Evolutionary conservation across 1,284 basidiomycete genomes (phyloP).

Genomic region (Trichosporon ovoides): DNA sequence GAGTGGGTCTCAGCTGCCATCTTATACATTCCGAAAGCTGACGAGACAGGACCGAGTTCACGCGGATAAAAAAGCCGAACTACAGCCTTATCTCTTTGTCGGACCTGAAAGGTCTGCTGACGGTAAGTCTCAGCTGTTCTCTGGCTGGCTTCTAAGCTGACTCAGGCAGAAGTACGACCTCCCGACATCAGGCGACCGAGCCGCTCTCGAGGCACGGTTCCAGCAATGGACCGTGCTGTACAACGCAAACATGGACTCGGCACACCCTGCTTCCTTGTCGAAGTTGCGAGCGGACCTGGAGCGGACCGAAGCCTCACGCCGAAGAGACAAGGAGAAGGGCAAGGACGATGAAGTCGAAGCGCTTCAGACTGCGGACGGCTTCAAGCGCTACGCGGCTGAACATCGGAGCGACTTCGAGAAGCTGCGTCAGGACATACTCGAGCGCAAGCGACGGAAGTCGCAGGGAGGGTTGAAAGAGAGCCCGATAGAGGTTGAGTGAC

Average conservation of each 20-base stretch:
- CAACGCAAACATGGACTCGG: constrained; percentile 41
- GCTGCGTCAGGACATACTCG: constrained; percentile 36
- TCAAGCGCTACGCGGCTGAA: constrained; percentile 34
- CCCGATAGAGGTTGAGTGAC: constrained; percentile 44
- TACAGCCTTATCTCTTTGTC: constrained; percentile 36
- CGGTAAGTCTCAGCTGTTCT: constrained; percentile 27
- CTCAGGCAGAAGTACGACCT: constrained; percentile 35
- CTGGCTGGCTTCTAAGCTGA: not conserved
- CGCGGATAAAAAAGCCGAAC: constrained; percentile 46
- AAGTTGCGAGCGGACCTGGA: constrained; percentile 38
- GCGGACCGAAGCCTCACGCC: constrained; percentile 29
- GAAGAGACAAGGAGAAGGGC: constrained; percentile 40
- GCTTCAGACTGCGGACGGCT: constrained; percentile 32
- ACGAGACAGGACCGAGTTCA: constrained; percentile 29
- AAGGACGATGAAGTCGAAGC: constrained; percentile 34
- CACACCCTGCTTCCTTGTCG: constrained; percentile 33
- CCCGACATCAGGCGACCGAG: constrained; percentile 39
- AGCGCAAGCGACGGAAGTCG: constrained; percentile 27
- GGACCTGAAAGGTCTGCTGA: constrained; percentile 35
- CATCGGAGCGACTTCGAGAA: constrained; percentile 40
- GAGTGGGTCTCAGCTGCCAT: not conserved
- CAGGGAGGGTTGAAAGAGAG: constrained; percentile 23
- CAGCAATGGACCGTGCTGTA: constrained; percentile 47
- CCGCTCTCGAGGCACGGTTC: constrained; percentile 30
- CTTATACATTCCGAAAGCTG: constrained; percentile 25